A percentile compares a stretch with the other conserved stretches of the same genome.
phyloP scores from a whole-genome alignment of 2,329 filamentous ascomycete genomes.

The Aspergillus sp. region DNA sequence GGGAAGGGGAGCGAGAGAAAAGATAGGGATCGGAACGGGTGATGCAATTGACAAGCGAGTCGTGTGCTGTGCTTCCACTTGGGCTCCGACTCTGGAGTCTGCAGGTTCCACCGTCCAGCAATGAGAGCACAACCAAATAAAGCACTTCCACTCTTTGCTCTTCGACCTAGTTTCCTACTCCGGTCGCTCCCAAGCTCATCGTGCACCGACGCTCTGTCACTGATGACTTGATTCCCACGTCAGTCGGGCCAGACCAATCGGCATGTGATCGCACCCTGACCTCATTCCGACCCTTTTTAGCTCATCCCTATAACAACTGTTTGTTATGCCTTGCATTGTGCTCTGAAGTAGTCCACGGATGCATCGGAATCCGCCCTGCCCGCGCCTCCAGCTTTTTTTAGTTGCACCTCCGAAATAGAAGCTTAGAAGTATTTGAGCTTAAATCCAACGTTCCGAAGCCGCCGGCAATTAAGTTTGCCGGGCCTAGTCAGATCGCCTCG shows the following conservation, averaged over 20 bases:
- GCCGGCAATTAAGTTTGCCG: no score
- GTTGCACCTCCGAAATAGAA: not conserved
- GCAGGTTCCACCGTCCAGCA: conserved; percentile 5
- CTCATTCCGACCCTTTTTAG: not conserved
- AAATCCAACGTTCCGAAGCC: no score
- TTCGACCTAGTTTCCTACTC: not conserved
- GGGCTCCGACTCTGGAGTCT: conserved; percentile 7
- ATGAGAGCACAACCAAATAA: not conserved
- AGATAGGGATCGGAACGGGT: conserved; percentile 15
- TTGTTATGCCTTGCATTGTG: no score
- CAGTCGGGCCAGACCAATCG: conserved; percentile 9
- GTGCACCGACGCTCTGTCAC: not conserved
- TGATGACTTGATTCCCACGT: conserved; percentile 8
- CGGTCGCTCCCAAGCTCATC: no score
- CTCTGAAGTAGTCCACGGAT: no score
- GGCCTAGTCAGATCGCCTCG: no score
- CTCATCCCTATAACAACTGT: no score
- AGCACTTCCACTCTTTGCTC: not conserved
- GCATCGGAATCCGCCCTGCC: no score
- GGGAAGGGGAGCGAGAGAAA: conserved; percentile 5
- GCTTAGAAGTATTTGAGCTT: not conserved
- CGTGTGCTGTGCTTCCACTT: conserved; percentile 20
- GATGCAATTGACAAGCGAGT: conserved; percentile 25
- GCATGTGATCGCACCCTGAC: conserved; percentile 12
- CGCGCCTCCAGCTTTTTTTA: no score